A percentile compares a stretch with the other conserved stretches of the same genome.
Conservation (phyloP, 2,329 filamentous ascomycete genomes). For the Pestalotiopsis sp. region DNA sequence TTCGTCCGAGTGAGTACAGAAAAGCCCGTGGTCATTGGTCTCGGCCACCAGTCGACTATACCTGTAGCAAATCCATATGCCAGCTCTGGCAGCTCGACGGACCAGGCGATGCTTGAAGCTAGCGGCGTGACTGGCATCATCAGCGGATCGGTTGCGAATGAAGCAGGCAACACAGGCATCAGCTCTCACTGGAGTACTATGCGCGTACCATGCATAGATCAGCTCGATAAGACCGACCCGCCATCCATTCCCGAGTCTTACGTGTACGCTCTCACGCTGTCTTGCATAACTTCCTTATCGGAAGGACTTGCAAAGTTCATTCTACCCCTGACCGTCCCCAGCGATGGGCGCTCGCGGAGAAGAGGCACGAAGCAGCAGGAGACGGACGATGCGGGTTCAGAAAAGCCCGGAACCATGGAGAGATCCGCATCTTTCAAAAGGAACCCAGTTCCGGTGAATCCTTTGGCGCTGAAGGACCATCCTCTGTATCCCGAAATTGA, state of each 20-base stretch:
- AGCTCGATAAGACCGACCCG: conserved; percentile 88
- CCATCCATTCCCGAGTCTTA: conserved; percentile 89
- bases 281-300: conserved; percentile 87
- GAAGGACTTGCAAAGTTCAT: conserved; percentile 94
- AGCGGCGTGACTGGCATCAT: conserved; percentile 89
- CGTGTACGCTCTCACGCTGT: conserved; percentile 84
- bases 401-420: conserved; percentile 43
- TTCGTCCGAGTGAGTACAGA: conserved; percentile 94
- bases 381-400: conserved; percentile 33
- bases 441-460: conserved; percentile 82
- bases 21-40: conserved; percentile 84
- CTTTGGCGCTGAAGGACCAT: conserved; percentile 74
- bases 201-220: conserved; percentile 86
- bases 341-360: conserved; percentile 62
- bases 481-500: conserved; percentile 72
- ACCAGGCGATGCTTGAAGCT: conserved; percentile 88
- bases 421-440: conserved; percentile 71
- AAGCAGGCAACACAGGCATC: conserved; percentile 74
- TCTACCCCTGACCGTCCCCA: conserved; percentile 83
- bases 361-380: conserved; percentile 46
- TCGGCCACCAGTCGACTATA: conserved; percentile 85
- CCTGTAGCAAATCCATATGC: conserved; percentile 65
- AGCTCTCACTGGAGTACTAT: conserved; percentile 91
- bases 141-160: conserved; percentile 67
- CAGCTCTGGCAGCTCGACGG: conserved; percentile 62